Evolutionary conservation across 2,329 filamentous ascomycete species (phyloP).

Genomic region (Cladosporium sp.): DNA sequence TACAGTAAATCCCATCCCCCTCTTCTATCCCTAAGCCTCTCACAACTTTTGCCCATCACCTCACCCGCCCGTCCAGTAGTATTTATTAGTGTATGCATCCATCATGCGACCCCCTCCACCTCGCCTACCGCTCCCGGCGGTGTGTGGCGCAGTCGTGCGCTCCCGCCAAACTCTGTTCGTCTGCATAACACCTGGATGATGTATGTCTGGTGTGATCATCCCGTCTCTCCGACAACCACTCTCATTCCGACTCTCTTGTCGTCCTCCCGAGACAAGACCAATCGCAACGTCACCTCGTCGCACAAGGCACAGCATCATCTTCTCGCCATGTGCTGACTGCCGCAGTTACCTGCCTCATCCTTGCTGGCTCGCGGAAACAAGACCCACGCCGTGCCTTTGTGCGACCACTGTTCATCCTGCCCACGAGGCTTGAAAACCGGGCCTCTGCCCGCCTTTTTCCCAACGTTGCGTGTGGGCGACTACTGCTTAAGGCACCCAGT

Average conservation of each 20-base stretch:
- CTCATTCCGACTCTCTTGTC: neutral
- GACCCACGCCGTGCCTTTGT: conserved; percentile 4
- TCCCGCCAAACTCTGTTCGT: neutral
- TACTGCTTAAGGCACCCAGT: neutral
- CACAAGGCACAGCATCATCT: neutral
- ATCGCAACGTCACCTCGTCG: conserved; percentile 13
- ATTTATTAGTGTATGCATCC: neutral
- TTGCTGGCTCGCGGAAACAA: neutral
- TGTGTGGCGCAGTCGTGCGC: neutral
- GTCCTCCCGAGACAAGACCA: neutral
- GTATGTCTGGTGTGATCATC: neutral
- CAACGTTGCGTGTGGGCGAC: neutral
- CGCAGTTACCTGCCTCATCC: neutral
- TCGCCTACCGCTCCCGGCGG: neutral
- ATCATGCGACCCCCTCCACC: neutral
- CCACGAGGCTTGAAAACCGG: conserved; percentile 10
- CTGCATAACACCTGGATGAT: neutral
- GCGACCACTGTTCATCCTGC: neutral
- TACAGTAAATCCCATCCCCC: neutral
- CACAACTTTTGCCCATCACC: neutral
- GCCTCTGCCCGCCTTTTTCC: neutral
- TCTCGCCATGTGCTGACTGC: neutral
- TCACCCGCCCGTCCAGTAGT: conserved; percentile 1
- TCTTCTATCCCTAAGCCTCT: neutral
- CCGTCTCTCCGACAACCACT: conserved; percentile 13